phyloP scores from a whole-genome alignment of 2,329 filamentous ascomycete genomes.

The Fusarium pseudocircinatum region DNA sequence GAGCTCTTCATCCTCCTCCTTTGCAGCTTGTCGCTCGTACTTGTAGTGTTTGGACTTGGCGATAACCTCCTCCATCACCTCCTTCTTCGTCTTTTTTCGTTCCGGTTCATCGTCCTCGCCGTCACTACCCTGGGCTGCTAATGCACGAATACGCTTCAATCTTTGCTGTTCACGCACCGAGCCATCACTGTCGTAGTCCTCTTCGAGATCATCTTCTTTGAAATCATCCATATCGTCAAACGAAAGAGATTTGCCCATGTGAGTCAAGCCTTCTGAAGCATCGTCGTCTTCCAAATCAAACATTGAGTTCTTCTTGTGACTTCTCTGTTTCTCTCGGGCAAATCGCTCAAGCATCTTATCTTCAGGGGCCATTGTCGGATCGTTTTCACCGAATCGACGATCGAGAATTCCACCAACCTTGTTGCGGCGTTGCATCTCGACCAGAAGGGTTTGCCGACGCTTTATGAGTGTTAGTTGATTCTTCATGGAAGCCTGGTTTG shows the following conservation, averaged over 20 bases:
- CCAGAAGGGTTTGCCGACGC: slow-evolving; percentile 83
- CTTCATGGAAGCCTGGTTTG: not conserved
- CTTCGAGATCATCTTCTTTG: slow-evolving; percentile 76
- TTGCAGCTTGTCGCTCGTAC: slow-evolving; percentile 89
- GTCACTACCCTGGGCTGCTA: slow-evolving; percentile 57
- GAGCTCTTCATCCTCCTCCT: slow-evolving; percentile 92
- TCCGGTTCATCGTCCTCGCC: slow-evolving; percentile 72
- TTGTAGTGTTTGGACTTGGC: slow-evolving; percentile 97
- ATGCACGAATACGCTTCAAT: slow-evolving; percentile 65
- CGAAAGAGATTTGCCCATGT: slow-evolving; percentile 79
- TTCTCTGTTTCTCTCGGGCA: slow-evolving; percentile 83
- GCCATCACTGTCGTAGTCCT: slow-evolving; percentile 66
- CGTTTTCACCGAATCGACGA: slow-evolving; percentile 93
- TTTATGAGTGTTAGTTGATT: slow-evolving; percentile 47
- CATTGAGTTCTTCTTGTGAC: slow-evolving; percentile 78
- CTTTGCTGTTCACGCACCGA: slow-evolving; percentile 64
- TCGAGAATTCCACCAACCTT: slow-evolving; percentile 94
- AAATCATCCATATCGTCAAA: slow-evolving; percentile 79
- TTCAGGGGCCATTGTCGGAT: slow-evolving; percentile 92
- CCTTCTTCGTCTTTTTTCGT: slow-evolving; percentile 92
- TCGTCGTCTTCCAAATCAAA: slow-evolving; percentile 89
- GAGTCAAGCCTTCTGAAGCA: slow-evolving; percentile 76
- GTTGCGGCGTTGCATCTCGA: slow-evolving; percentile 87
- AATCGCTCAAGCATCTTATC: slow-evolving; percentile 93
- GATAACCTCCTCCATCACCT: slow-evolving; percentile 98